Base-by-base conservation (phyloP, 2,329 filamentous ascomycete genomes). In the Fusarium annulatum region DNA sequence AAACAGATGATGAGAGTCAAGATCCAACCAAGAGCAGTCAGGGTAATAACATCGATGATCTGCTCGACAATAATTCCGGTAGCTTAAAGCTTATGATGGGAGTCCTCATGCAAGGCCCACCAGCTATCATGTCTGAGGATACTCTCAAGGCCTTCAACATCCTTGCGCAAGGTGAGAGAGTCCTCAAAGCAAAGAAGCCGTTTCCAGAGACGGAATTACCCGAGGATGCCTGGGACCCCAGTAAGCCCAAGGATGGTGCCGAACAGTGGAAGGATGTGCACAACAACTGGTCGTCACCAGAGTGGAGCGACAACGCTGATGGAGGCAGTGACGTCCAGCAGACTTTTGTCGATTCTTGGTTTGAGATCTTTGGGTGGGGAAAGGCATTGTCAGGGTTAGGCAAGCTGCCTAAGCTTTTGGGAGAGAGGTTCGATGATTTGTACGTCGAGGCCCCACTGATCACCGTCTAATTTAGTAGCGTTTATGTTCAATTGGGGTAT, bases 171-270 rank as follows among this genome's bases (percentile, higher is more conserved):
- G 36, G 26, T 9, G 23, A 23, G 5, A 56, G 36, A 9, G 26
- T 30, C 7, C 26, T 30, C 1, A 2, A 10, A 36, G 33, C 38
- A 3, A 1, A 23, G 1, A 56, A 42, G 0, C 11, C 5, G 3
- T 42, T 42, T 10, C 21, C 38, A 1, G 19, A 23, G 3, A 28
- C 19, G 4, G 21, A 18, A 11, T 30, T 3, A 2, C 11, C 19
- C 1, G 10, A n/a, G 3, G 26, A 36, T 5, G 4, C 2, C 4
- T 30, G 26, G 26, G 21, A 19, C 1, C 21, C 38, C 15, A n/a
- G 21, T 2, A 28, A 56, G 5, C 21, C 26, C 4, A 30, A 41
- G 15, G 26, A n/a, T 21, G 6, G 16, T 10, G 4, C 21, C 7
- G 11, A 30, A 1, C 28, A 42, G 36, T 43, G 36, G 21, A 2